phyloP scores from a whole-genome alignment of 75 land plant genomes.

The Sequoia sempervirens region DNA sequence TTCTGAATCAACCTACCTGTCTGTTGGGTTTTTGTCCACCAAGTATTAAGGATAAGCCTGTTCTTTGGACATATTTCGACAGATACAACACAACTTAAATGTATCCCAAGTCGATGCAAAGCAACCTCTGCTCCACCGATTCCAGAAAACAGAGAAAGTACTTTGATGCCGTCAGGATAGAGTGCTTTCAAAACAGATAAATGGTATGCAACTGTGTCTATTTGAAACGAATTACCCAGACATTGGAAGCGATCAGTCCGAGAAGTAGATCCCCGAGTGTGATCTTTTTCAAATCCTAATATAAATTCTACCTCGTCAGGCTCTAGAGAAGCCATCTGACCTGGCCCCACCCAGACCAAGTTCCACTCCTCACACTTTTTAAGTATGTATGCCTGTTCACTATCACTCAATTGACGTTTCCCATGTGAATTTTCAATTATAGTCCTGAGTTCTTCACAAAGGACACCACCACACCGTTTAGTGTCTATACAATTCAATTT shows the following conservation, averaged over 20 bases:
- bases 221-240: slow-evolving; percentile 43
- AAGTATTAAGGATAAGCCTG: slow-evolving; percentile 47
- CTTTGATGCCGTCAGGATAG: slow-evolving; percentile 26
- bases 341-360: slow-evolving; percentile 72
- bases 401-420: slow-evolving; percentile 12
- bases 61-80: slow-evolving; percentile 30
- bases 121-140: slow-evolving; percentile 48
- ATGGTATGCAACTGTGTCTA: slow-evolving; percentile 29
- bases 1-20: slow-evolving; percentile 51
- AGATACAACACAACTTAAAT: slow-evolving; percentile 17
- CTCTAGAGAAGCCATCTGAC: slow-evolving; percentile 40
- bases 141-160: slow-evolving; percentile 39
- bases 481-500: slow-evolving; percentile 47
- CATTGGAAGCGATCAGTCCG: slow-evolving; percentile 22
- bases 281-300: slow-evolving; percentile 59
- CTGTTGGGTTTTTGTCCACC: slow-evolving; percentile 80
- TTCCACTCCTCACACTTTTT: slow-evolving; percentile 42
- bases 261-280: slow-evolving; percentile 30
- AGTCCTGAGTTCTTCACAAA: slow-evolving; percentile 42
- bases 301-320: slow-evolving; percentile 55
- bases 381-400: slow-evolving; percentile 44
- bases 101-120: slow-evolving; percentile 29
- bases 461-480: slow-evolving; percentile 23
- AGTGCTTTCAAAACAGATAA: slow-evolving; percentile 23
- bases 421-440: slow-evolving; percentile 31